Percentiles rank a stretch among this genome's conserved stretches.
Evolutionary conservation across 495 filamentous ascomycete species (phyloP).

Genomic region (Neurospora intermedia): DNA sequence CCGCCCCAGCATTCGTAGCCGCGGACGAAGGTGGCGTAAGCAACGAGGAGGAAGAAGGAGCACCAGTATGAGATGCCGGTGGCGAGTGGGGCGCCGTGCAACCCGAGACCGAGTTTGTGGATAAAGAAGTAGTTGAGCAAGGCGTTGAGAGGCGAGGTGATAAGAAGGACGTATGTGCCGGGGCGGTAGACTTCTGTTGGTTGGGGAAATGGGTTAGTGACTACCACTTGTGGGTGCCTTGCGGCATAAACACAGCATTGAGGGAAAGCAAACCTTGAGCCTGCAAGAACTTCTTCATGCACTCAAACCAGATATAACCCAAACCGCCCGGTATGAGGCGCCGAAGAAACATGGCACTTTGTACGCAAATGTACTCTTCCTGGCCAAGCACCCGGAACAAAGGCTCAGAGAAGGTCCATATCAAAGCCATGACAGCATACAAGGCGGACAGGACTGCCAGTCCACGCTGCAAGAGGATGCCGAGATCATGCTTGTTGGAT

Average conservation of each 20-base stretch:
- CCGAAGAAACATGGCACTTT: constrained; percentile 65
- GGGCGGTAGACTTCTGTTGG: constrained; percentile 67
- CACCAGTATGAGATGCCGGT: constrained; percentile 83
- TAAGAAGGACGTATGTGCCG: constrained; percentile 75
- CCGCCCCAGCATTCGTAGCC: constrained; percentile 82
- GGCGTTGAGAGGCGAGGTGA: constrained; percentile 73
- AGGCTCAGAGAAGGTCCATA: constrained; percentile 71
- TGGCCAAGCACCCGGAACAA: constrained; percentile 72
- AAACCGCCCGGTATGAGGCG: constrained; percentile 76
- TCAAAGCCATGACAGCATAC: constrained; percentile 62
- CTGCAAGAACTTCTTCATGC: constrained; percentile 86
- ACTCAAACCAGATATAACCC: constrained; percentile 86
- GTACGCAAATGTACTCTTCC: constrained; percentile 62
- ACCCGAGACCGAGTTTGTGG: constrained; percentile 55
- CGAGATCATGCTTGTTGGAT: constrained; percentile 70
- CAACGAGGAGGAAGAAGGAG: constrained; percentile 66
- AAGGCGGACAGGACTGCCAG: constrained; percentile 64
- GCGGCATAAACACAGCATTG: neutral
- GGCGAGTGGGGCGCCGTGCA: constrained; percentile 74
- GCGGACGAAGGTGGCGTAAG: constrained; percentile 60
- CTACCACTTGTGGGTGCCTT: neutral
- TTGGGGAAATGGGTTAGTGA: neutral
- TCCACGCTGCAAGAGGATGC: constrained; percentile 69
- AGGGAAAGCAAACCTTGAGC: constrained; percentile 54
- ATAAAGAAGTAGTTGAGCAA: constrained; percentile 72